phyloP scores from a whole-genome alignment of 164 flowering plant species.

The Malania oleifera region DNA sequence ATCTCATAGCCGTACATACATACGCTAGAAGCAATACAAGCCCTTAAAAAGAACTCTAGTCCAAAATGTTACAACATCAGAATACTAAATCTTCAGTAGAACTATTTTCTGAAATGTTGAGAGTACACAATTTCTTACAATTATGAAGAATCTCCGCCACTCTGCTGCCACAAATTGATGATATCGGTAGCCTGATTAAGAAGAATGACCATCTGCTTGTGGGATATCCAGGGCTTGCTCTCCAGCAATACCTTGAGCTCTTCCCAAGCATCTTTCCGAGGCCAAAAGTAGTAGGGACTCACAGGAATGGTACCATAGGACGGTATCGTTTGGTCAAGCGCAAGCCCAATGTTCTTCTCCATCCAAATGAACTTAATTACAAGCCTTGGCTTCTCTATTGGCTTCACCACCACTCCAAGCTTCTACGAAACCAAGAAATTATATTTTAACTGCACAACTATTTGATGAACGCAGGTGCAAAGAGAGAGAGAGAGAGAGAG shows the following conservation, averaged over 20 bases:
- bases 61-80: not conserved
- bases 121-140: not conserved
- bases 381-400: not conserved
- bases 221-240: slow-evolving; percentile 1
- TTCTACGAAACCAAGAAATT: not conserved
- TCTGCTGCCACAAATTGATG: slow-evolving; percentile 2
- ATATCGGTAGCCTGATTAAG: slow-evolving; percentile 2
- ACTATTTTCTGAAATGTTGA: too few relatives aligned
- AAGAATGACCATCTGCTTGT: not conserved
- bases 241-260: slow-evolving; percentile 4
- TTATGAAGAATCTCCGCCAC: slow-evolving; percentile 1
- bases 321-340: not conserved
- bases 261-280: slow-evolving; percentile 3
- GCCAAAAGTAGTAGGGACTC: slow-evolving; percentile 3
- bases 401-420: not conserved
- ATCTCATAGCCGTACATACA: not conserved
- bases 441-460: too few relatives aligned
- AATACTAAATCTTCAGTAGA: too few relatives aligned
- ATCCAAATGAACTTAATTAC: not conserved
- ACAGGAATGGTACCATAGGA: not conserved
- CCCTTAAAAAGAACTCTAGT: not conserved
- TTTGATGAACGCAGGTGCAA: too few relatives aligned
- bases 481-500: not conserved
- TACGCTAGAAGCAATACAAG: slow-evolving; percentile 2
- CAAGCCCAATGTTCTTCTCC: not conserved